phyloP scores from a whole-genome alignment of 2,329 filamentous ascomycete genomes.

The Ustulina deusta region DNA sequence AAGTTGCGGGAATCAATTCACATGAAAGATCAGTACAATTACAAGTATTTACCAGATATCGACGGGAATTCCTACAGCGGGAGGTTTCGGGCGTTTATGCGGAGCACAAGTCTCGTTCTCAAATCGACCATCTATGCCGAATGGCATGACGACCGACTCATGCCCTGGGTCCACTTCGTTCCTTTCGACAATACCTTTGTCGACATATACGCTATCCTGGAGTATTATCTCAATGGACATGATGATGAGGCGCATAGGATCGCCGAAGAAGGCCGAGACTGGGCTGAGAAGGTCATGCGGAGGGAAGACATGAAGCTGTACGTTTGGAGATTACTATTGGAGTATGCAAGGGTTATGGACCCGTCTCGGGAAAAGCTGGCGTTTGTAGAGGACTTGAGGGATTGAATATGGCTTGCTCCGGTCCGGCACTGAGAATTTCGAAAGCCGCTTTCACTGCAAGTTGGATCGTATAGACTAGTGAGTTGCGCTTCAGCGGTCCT shows the following conservation, averaged over 20 bases:
- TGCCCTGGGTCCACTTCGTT: conserved; percentile 79
- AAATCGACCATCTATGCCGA: conserved; percentile 80
- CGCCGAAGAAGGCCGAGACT: conserved; percentile 68
- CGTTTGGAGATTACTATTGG: conserved; percentile 69
- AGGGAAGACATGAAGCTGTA: conserved; percentile 76
- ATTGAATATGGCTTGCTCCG: conserved; percentile 1
- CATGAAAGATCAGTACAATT: conserved; percentile 63
- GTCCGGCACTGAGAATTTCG: not conserved
- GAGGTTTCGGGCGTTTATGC: conserved; percentile 72
- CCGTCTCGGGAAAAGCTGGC: conserved; percentile 58
- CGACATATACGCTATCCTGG: conserved; percentile 74
- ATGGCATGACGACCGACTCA: conserved; percentile 78
- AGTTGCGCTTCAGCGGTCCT: not conserved
- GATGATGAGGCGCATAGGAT: conserved; percentile 66
- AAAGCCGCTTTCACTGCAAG: not conserved
- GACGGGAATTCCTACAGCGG: conserved; percentile 76
- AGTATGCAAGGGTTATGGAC: conserved; percentile 63
- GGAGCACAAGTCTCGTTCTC: conserved; percentile 73
- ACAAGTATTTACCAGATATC: conserved; percentile 76
- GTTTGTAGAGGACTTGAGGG: conserved; percentile 58
- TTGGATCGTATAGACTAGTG: not conserved
- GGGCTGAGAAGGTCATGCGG: conserved; percentile 71
- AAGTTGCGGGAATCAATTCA: conserved; percentile 50
- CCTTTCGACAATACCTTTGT: conserved; percentile 76
- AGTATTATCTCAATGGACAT: conserved; percentile 71